Percentiles rank a stretch among this genome's conserved stretches.
Evolutionary conservation across 1,284 basidiomycete genomes (phyloP).

Genomic region (Chondrostereum purpureum): DNA sequence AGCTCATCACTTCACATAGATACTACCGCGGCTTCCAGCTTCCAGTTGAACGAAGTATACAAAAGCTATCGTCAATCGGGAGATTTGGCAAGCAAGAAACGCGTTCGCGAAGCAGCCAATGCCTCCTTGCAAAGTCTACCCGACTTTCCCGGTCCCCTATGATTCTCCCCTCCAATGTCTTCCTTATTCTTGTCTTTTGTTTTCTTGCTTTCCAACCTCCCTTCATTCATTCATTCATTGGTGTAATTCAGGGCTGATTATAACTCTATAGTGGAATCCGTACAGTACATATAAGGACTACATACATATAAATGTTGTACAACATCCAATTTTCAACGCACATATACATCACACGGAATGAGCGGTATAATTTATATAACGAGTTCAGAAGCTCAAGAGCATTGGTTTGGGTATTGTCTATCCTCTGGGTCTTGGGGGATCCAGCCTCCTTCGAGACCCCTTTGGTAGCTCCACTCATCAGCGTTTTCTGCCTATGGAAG

Average conservation of each 20-base stretch:
- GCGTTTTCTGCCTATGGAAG: constrained; percentile 52
- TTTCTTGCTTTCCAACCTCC: no score
- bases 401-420: constrained; percentile 55
- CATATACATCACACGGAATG: background rate
- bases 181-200: background rate
- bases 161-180: background rate
- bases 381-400: constrained; percentile 21
- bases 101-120: constrained; percentile 57
- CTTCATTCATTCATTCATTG: no score
- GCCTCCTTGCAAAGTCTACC: constrained; percentile 50
- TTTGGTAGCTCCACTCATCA: constrained; percentile 70
- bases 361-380: constrained; percentile 1
- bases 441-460: constrained; percentile 62
- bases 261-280: no score
- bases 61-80: constrained; percentile 51
- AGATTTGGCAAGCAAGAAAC: constrained; percentile 47
- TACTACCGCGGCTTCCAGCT: constrained; percentile 46
- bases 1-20: no score
- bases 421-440: constrained; percentile 62
- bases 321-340: background rate
- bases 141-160: constrained; percentile 29
- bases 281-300: background rate
- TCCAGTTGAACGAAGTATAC: constrained; percentile 56
- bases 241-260: no score
- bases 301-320: background rate